Percentiles rank a stretch among this genome's conserved stretches.
Evolutionary conservation across 176 grass and related monocot genomes (phyloP).

Genomic region (Pontederia crassipes): DNA sequence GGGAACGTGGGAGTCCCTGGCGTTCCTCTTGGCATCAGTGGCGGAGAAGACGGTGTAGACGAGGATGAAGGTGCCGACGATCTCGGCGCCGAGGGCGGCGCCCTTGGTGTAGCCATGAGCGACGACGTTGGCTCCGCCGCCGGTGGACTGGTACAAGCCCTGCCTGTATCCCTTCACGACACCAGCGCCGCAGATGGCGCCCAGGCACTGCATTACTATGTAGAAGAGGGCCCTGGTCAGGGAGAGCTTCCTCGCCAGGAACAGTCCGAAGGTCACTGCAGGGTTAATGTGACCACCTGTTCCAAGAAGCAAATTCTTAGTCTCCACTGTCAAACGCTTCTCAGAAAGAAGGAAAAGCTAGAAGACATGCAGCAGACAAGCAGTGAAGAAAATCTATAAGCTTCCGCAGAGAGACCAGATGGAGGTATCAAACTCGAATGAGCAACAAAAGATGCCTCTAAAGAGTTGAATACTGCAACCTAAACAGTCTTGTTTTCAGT

Average conservation of each 20-base stretch:
- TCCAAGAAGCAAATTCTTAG: not conserved
- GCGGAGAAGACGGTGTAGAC: slow-evolving; percentile 68
- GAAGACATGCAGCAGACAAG: too few species aligned
- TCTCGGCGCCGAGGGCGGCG: slow-evolving; percentile 43
- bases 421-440: too few species aligned
- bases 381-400: too few species aligned
- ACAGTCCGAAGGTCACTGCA: not conserved
- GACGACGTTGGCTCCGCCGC: not conserved
- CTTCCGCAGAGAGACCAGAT: too few species aligned
- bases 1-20: slow-evolving; percentile 5
- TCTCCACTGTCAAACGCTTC: not conserved
- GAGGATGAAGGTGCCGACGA: slow-evolving; percentile 76
- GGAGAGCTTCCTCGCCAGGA: slow-evolving; percentile 1
- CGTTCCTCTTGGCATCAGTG: slow-evolving; percentile 4
- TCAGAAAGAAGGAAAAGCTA: too few species aligned
- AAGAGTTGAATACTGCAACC: too few species aligned
- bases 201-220: slow-evolving; percentile 1
- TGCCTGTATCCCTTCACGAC: not conserved
- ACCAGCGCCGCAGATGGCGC: not conserved
- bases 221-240: not conserved
- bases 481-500: too few species aligned
- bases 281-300: not conserved
- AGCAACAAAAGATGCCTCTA: too few species aligned
- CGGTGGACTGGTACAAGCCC: not conserved
- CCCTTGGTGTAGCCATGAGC: slow-evolving; percentile 22